Percentiles rank a stretch among this genome's conserved stretches.
phyloP scores from a whole-genome alignment of 2,329 filamentous ascomycete species.

The Magnaporthiopsis incrustans region DNA sequence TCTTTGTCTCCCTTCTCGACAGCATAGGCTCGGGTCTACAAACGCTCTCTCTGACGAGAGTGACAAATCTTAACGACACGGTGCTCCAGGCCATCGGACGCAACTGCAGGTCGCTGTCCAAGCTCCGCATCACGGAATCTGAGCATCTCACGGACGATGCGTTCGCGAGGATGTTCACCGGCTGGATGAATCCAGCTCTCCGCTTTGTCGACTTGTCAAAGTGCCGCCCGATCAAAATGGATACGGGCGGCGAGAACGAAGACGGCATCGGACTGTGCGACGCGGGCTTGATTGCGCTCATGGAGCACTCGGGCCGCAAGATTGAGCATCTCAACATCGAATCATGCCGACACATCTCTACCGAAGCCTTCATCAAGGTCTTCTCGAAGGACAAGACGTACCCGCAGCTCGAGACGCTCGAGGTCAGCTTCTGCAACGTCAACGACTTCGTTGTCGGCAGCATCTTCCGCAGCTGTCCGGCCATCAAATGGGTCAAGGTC shows the following conservation, averaged over 20 bases:
- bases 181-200: constrained; percentile 69
- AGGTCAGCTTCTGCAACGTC: constrained; percentile 68
- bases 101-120: constrained; percentile 58
- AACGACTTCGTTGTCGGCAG: constrained; percentile 56
- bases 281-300: constrained; percentile 68
- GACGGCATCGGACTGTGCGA: constrained; percentile 66
- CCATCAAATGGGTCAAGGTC: constrained; percentile 49
- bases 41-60: constrained; percentile 69
- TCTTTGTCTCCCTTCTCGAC: constrained; percentile 53
- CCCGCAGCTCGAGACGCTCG: constrained; percentile 60
- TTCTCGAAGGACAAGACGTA: constrained; percentile 58
- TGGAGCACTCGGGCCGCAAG: constrained; percentile 67
- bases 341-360: constrained; percentile 73
- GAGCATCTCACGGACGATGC: constrained; percentile 66
- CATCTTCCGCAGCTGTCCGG: constrained; percentile 58
- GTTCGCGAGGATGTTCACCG: constrained; percentile 63
- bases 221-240: constrained; percentile 57
- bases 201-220: constrained; percentile 65
- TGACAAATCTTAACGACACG: constrained; percentile 57
- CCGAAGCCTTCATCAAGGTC: constrained; percentile 62
- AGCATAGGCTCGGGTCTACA: constrained; percentile 57
- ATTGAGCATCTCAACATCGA: constrained; percentile 68
- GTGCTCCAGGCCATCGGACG: constrained; percentile 64
- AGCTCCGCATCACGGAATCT: constrained; percentile 77
- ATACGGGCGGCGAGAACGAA: constrained; percentile 57